Evolutionary conservation across 345 rosid species (phyloP), one percentile per base, ranked within the genome.

Genomic region (Nephelium lappaceum): DNA sequence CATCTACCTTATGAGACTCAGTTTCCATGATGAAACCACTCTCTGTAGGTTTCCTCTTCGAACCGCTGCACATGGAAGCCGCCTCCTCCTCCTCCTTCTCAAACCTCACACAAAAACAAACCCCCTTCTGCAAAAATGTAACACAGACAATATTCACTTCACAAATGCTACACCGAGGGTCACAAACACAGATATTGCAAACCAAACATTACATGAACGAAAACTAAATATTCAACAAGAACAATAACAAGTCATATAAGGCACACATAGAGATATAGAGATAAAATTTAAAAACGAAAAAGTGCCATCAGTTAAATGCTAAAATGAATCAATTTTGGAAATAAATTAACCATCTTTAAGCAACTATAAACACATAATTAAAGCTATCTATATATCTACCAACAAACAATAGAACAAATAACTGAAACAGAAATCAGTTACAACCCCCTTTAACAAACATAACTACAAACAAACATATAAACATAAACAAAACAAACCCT

Each of bases 21-120:
- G 83, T 79, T 83, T 83, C 87, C 90, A 84, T 85, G 55, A 41
- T 3, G 7, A 53, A 36, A 71, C 74, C 75, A 27, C 83, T 41
- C 67, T 81, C 79, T 65, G 76, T 69, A 49, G 79, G 76, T 72
- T 83, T 86, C 78, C 77, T 77, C 66, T 84, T 81, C 8, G 86
- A 74, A 47, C 80, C 82, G 76, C 86, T 81, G 88, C 90, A 89
- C 93, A 83, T 86, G 70, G 80, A 69, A 70, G 62, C 49, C 39
- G 21, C 31, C 62, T 58, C 69, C 62, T 73, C 58, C 42, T 77
- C 25, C 55, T 63, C 66, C 43, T 69, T 66, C 41, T 77, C n/a
- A 8, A 51, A 63, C 55, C 62, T 45, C 76, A 68, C 25, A 77
- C 41, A 7, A 65, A 69, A 66, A 55, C 62, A 24, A 14, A 38